Evolutionary conservation across 73 alveolate species (phyloP).

Genomic region (Blepharisma japonicum): DNA sequence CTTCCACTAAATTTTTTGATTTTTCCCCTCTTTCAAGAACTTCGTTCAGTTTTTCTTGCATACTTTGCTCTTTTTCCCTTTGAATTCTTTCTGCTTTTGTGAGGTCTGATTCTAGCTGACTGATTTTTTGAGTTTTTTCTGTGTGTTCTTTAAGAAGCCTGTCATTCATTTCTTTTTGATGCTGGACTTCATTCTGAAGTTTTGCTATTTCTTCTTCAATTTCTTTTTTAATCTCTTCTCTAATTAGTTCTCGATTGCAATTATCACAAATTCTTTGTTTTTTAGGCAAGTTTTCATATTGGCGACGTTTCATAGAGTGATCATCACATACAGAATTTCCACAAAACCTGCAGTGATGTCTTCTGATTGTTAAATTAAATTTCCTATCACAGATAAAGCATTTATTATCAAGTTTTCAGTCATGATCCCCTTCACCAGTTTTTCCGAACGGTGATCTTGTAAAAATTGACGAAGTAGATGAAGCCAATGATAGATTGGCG

Average conservation of each 20-base stretch:
- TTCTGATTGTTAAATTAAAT: background rate
- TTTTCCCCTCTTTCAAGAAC: background rate
- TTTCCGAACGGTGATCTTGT: no score
- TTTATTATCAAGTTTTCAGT: no score
- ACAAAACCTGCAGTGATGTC: conserved; percentile 31
- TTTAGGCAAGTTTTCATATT: conserved; percentile 5
- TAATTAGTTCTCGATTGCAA: conserved; percentile 3
- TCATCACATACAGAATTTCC: conserved; percentile 17
- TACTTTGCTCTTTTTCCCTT: conserved; percentile 14
- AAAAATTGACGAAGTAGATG: no score
- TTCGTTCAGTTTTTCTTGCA: conserved; percentile 23
- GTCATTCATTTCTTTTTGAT: conserved; percentile 19
- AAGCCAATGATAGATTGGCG: no score
- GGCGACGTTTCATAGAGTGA: conserved; percentile 8
- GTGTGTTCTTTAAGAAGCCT: conserved; percentile 3
- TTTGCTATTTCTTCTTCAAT: background rate
- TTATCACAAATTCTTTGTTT: conserved; percentile 22
- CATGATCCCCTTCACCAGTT: no score
- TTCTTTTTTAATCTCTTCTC: conserved; percentile 24
- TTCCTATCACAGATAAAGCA: background rate
- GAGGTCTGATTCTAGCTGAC: conserved; percentile 2
- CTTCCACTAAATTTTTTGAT: conserved; percentile 10
- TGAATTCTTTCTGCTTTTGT: conserved; percentile 19
- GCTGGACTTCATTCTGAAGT: conserved; percentile 1
- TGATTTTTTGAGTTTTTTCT: conserved; percentile 13